Evolutionary conservation across 495 filamentous ascomycete species (phyloP).

Genomic region (Cercophora scortea): DNA sequence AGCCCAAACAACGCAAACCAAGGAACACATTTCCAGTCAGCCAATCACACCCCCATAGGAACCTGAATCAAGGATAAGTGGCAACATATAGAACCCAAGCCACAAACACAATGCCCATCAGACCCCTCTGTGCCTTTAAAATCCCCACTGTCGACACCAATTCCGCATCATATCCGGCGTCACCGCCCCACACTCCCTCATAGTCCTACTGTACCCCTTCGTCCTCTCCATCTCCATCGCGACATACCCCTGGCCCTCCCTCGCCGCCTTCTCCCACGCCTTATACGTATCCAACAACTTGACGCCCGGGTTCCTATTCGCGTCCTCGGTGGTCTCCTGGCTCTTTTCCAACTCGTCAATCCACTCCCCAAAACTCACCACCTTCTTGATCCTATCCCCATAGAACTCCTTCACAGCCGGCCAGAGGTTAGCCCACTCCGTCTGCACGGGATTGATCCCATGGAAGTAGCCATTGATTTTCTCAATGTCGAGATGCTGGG

Average conservation of each 20-base stretch:
- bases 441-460: conserved; percentile 34
- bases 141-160: conserved; percentile 45
- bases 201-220: conserved; percentile 23
- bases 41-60: too few relatives aligned
- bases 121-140: conserved; percentile 9
- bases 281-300: conserved; percentile 40
- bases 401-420: conserved; percentile 28
- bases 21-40: too few relatives aligned
- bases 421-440: conserved; percentile 28
- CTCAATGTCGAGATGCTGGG: conserved; percentile 12
- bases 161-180: conserved; percentile 35
- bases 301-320: conserved; percentile 32
- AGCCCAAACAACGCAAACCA: too few relatives aligned
- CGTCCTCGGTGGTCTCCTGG: conserved; percentile 17
- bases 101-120: too few relatives aligned
- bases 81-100: too few relatives aligned
- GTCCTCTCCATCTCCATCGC: conserved; percentile 24
- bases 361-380: conserved; percentile 36
- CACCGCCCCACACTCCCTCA: conserved; percentile 28
- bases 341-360: conserved; percentile 29
- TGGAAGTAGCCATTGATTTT: conserved; percentile 39
- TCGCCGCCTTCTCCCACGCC: conserved; percentile 12
- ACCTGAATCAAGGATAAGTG: too few relatives aligned
- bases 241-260: conserved; percentile 15
- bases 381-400: conserved; percentile 23